Evolutionary conservation across 805 yeast genomes (phyloP).

Genomic region (Dipodascus albidus): DNA sequence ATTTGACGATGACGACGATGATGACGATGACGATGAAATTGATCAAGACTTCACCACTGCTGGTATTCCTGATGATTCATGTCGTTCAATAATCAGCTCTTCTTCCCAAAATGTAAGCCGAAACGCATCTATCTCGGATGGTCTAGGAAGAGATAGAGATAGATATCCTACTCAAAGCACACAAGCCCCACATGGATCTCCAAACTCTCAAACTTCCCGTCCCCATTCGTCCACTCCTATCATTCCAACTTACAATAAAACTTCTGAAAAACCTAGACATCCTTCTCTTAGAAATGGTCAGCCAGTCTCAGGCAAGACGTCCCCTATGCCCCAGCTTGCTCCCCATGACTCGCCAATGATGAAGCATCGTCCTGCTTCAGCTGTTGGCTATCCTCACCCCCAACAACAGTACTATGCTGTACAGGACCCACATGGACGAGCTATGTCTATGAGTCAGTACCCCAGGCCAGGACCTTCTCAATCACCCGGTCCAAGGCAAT

Average conservation of each 20-base stretch:
- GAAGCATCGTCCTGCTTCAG: background rate
- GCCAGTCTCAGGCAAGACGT: background rate
- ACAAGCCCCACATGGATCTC: background rate
- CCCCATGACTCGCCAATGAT: background rate
- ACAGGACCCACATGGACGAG: background rate
- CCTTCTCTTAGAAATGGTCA: background rate
- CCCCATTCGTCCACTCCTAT: slow-evolving; percentile 20
- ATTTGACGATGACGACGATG: background rate
- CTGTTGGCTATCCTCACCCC: background rate
- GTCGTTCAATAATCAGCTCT: background rate
- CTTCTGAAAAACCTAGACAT: background rate
- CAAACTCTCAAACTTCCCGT: slow-evolving; percentile 20
- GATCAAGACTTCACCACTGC: background rate
- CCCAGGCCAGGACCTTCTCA: background rate
- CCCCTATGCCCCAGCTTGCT: background rate
- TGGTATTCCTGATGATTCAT: background rate
- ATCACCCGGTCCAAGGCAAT: background rate
- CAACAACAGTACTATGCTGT: background rate
- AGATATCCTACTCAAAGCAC: slow-evolving; percentile 22
- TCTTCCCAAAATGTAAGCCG: background rate
- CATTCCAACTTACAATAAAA: slow-evolving; percentile 20
- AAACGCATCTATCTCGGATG: background rate
- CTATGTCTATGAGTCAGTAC: background rate
- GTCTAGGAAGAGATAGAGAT: slow-evolving; percentile 20
- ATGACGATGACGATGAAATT: background rate